Base-by-base conservation (phyloP, 192 early-diverging fungal genomes). In the Haplosporangium gracile region DNA sequence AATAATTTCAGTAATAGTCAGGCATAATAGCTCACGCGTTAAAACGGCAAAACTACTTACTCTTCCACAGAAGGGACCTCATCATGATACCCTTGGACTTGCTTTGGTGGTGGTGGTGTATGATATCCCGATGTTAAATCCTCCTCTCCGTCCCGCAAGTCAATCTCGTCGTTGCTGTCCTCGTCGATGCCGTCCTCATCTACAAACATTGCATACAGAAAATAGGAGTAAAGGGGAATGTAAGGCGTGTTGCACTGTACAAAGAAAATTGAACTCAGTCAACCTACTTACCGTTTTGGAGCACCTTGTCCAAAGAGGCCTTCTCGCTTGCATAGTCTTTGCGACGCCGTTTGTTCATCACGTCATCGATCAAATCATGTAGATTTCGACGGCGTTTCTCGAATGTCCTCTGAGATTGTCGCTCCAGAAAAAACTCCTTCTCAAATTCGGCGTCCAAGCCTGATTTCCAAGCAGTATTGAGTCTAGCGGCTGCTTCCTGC, bases 1-100 rank as follows among this genome's bases (percentile, higher is more conserved):
- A 71, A 95, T 92, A 93, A 95, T 95, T 70, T 95, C 90, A 85
- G 95, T 94, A 83, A 95, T 95, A 29, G 51, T 18, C 29, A 29
- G 29, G 29, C 11, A 51, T 75, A 26, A 60, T 63, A n/a, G 89
- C 55, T 90, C 89, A 75, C 74, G 74, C 34, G 89, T 88, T 22
- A 90, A 74, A 15, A 40, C 53, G 29, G 34, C 32, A 18, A 40
- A 29, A 39, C 15, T 29, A 20, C 32, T 42, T 75, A 75, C 49
- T 63, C 49, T 55, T 55, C 24, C 36, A 40, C 49, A 49, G 24
- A 63, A 75, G 51, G 55, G 34, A 55, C 74, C 26, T 42, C 45
- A n/a, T 55, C 74, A 36, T 57, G 34, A 75, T 60, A n/a, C 29
- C 45, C 34, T 10, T 75, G 49, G 20, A 63, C 26, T n/a, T 63